Evolutionary conservation across 306 rosid species (phyloP).

Genomic region (Cicer bijugum): DNA sequence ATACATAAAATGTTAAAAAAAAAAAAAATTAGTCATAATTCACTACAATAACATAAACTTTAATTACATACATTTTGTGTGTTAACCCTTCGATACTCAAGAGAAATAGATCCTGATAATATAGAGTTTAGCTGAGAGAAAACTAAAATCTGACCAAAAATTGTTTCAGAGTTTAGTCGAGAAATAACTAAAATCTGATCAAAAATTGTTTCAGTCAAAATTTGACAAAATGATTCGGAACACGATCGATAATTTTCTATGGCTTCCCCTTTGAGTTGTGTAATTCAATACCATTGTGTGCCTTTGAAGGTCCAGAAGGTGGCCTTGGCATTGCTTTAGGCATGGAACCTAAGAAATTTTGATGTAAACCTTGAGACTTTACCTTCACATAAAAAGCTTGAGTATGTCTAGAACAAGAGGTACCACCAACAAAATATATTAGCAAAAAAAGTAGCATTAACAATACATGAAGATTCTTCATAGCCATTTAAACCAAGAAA

Average conservation of each 20-base stretch:
- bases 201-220: too few relatives aligned
- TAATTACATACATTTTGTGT: constrained; percentile 40
- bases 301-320: constrained; percentile 81
- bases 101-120: background rate
- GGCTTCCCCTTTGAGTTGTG: constrained; percentile 56
- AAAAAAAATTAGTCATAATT: background rate
- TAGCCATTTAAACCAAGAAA: constrained; percentile 52
- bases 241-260: background rate
- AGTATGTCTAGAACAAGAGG: constrained; percentile 48
- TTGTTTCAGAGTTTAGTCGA: too few relatives aligned
- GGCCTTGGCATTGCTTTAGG: constrained; percentile 72
- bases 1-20: background rate
- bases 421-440: constrained; percentile 40
- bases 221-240: too few relatives aligned
- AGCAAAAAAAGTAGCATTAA: constrained; percentile 48
- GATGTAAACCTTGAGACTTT: constrained; percentile 44
- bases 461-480: constrained; percentile 26
- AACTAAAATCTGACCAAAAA: too few relatives aligned
- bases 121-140: too few relatives aligned
- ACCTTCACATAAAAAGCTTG: constrained; percentile 54
- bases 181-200: too few relatives aligned
- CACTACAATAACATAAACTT: constrained; percentile 14
- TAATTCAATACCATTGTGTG: constrained; percentile 67
- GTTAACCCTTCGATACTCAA: background rate
- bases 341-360: constrained; percentile 54